Base-by-base conservation (phyloP, 2,329 filamentous ascomycete species). In the Trematosphaeria pertusa region DNA sequence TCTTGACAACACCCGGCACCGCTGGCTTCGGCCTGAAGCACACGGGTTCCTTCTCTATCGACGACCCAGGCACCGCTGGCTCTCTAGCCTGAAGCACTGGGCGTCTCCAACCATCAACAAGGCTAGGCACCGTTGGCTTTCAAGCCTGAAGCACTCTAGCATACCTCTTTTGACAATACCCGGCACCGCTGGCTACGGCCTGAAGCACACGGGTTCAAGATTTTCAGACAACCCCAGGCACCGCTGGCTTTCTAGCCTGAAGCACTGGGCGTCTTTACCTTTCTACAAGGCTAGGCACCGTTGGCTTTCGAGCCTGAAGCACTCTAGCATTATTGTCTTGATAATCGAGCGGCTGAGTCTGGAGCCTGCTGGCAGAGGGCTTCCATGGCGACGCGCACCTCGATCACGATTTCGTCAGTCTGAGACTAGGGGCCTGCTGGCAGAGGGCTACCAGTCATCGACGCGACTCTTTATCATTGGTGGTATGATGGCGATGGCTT, bases 61-160 rank as follows among this genome's bases (percentile, higher is more conserved):
- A 32, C 12, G n/a, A 32, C 12, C 32, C 32, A 34, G 32, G 32
- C 32, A 34, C 32, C 32, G 32, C 14, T 34, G 32, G 32, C n/a
- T 15, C 12, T 18, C 10, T 5, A 11, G 4, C 32, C 32, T 34
- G 32, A 34, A 34, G 32, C 32, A 34, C 32, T 18, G 15, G 17
- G 15, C 15, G 7, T 8, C 6, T 15, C 30, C 12, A 32, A 6
- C 5, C 17, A 11, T 7, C 30, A n/a, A 6, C 8, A 34, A 9
- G 8, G 14, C 32, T 17, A 17, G 9, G 14, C 32, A 34, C 4
- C 32, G 8, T 12, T 37, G 34, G 34, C 11, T 6, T 36, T 18
- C 33, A 5, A 17, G 5, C 15, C 33, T 36, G 33, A 36, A 36
- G 33, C 33, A 36, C 33, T 12, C 33, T 36, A 7, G 33, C 33